Base-by-base conservation (phyloP, 495 filamentous ascomycete species). In the Aspergillus cavernicola region DNA sequence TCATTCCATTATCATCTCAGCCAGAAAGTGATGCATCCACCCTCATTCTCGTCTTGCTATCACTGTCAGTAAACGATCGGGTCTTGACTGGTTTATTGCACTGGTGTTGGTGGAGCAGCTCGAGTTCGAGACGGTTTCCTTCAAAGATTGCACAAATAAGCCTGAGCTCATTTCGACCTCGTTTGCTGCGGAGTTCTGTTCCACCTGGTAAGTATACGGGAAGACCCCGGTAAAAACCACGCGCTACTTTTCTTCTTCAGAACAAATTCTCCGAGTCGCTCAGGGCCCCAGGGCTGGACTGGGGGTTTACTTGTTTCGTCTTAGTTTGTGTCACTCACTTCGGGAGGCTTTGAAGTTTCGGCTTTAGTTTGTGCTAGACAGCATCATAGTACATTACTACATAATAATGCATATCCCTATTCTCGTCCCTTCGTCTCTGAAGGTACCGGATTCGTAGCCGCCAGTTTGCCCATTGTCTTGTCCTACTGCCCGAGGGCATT, bases 1-100 rank as follows among this genome's bases (percentile, higher is more conserved):
- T 29, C 32, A 19, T 39, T 22, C 13, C 32, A 46, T 46, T 53
- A 22, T 20, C 33, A 53, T 46, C 46, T 46, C 42, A 53, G 28
- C 51, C 26, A 48, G 32, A 26, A 56, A 49, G 12, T 56, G 53
- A 60, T 56, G 45, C 58, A 60, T 60, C 57, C 57, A 60, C 43
- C 31, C 50, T 44, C 24, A 11, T 57, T 45, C 35, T 45, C 35
- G 36, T 57, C n/a, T n/a, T n/a, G n/a, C n/a, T n/a, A 32, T 42
- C 26, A 38, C 28, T 50, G 55, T 29, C 35, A 42, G 23, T 8
- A 7, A 23, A 53, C 45, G 53, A 19, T 50, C 42, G 52, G 37
- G 52, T 50, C 51, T 51, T 32, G 59, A 55, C 42, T 46, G 18
- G n/a, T n/a, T n/a, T n/a, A n/a, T n/a, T n/a, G n/a, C 19, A 41